Conservation (phyloP, 2,329 filamentous ascomycete species). For the Apiospora arundinis region DNA sequence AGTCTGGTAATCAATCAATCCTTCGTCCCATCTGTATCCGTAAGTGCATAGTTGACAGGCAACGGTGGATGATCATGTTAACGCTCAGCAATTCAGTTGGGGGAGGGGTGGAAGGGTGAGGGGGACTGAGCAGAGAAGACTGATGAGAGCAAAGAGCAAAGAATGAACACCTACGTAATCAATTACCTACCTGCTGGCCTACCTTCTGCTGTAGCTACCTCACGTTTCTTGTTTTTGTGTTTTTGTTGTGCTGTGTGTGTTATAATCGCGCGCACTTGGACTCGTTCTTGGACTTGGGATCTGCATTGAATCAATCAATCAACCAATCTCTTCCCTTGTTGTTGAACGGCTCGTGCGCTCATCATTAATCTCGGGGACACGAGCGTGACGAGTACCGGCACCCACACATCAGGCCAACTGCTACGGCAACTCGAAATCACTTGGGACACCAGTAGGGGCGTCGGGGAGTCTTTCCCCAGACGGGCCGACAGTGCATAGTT, state of each 20-base stretch:
- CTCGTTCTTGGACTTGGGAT: neutral
- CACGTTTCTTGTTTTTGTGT: neutral
- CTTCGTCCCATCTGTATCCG: neutral
- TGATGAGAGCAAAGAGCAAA: neutral
- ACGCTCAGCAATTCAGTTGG: no score
- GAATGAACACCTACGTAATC: neutral
- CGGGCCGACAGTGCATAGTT: constrained; percentile 10
- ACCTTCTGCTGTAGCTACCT: no score
- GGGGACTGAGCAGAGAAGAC: neutral
- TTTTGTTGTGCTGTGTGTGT: neutral
- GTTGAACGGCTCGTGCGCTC: neutral
- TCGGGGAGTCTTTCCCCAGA: neutral
- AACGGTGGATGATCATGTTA: neutral
- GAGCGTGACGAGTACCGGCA: neutral
- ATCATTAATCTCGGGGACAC: neutral
- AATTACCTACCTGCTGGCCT: neutral
- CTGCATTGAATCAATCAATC: constrained; percentile 7
- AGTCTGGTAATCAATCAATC: neutral
- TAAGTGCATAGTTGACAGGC: neutral
- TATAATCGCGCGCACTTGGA: neutral
- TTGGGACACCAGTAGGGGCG: neutral
- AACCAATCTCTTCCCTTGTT: constrained; percentile 3
- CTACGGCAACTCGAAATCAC: constrained; percentile 6
- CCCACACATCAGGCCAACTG: neutral
- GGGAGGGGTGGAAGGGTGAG: no score